Conservation (phyloP, 2,329 filamentous ascomycete genomes). For the Sporothrix sp. region DNA sequence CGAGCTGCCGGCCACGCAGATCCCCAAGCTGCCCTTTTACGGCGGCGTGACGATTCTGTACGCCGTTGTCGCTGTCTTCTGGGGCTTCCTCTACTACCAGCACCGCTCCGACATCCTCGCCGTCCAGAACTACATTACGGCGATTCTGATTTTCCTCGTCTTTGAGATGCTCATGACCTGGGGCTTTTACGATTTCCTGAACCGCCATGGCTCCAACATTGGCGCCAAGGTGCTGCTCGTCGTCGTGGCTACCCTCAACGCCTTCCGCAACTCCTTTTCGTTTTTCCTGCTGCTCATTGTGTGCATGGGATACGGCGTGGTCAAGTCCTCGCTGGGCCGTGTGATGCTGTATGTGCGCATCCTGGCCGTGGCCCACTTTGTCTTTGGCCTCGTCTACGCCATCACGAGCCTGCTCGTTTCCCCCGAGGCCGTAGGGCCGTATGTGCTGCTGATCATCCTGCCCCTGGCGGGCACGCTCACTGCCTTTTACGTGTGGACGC, state of each 20-base stretch:
- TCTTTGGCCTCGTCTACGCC: constrained; percentile 90
- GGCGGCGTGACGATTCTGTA: constrained; percentile 91
- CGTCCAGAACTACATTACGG: constrained; percentile 98
- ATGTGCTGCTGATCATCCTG: constrained; percentile 86
- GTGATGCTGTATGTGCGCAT: constrained; percentile 92
- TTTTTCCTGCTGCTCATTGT: constrained; percentile 97
- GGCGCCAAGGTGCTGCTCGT: constrained; percentile 81
- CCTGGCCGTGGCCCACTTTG: constrained; percentile 83
- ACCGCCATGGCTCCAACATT: constrained; percentile 74
- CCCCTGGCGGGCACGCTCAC: constrained; percentile 87
- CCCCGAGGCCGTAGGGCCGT: constrained; percentile 75
- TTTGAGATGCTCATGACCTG: constrained; percentile 97
- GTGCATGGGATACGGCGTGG: constrained; percentile 98
- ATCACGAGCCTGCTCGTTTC: constrained; percentile 81
- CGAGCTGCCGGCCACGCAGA: constrained; percentile 89
- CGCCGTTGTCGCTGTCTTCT: constrained; percentile 75
- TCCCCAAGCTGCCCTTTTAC: constrained; percentile 95
- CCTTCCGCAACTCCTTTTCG: constrained; percentile 90
- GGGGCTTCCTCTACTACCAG: constrained; percentile 92
- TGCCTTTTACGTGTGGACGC: constrained; percentile 96
- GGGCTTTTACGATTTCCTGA: constrained; percentile 97
- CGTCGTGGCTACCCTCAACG: constrained; percentile 85
- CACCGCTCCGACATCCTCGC: constrained; percentile 90
- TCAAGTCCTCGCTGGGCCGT: constrained; percentile 82
- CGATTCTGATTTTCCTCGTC: constrained; percentile 87